Percentiles rank a stretch among this genome's conserved stretches.
These are phyloP conservation scores for Daphne laureola DNA, from an alignment of 441 rosid species.

Conservation along the genomic window DNA sequence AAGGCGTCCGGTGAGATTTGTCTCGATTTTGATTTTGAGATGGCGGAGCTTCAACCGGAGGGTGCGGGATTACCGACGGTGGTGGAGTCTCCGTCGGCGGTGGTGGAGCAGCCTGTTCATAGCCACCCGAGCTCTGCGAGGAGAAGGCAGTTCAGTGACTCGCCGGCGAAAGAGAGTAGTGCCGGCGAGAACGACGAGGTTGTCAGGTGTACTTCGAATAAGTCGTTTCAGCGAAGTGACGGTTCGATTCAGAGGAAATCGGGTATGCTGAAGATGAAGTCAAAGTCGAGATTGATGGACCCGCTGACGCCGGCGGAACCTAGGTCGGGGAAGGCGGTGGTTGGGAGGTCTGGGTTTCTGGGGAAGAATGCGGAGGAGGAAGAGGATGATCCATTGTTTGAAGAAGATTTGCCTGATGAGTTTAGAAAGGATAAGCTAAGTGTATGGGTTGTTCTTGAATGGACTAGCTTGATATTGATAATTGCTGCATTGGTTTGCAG, in stretches of 20 bases:
- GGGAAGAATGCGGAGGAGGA: constrained; percentile 35
- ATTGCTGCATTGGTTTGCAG: constrained; percentile 38
- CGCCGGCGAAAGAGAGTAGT: constrained; percentile 19
- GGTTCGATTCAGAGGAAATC: constrained; percentile 26
- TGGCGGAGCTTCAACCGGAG: constrained; percentile 36
- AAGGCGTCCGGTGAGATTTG: constrained; percentile 61
- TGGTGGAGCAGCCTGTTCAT: constrained; percentile 18
- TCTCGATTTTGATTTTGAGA: constrained; percentile 48
- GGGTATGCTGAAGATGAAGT: constrained; percentile 28
- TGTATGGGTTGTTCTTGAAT: constrained; percentile 34
- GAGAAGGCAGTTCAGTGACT: constrained; percentile 29
- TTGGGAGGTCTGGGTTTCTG: constrained; percentile 33
- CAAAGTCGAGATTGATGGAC: constrained; percentile 45
- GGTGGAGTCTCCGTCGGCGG: constrained; percentile 21
- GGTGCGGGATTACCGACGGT: constrained; percentile 20
- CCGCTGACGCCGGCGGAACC: constrained; percentile 27
- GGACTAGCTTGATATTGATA: constrained; percentile 43
- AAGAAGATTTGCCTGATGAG: constrained; percentile 53
- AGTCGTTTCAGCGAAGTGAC: constrained; percentile 3
- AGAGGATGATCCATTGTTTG: constrained; percentile 43
- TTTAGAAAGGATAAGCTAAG: constrained; percentile 31
- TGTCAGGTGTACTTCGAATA: constrained; percentile 30
- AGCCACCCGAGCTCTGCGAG: constrained; percentile 20
- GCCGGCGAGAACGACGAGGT: constrained; percentile 27
- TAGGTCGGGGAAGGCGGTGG: constrained; percentile 24